Conservation (phyloP, 2,329 filamentous ascomycete species). For the Lachnellula arida region DNA sequence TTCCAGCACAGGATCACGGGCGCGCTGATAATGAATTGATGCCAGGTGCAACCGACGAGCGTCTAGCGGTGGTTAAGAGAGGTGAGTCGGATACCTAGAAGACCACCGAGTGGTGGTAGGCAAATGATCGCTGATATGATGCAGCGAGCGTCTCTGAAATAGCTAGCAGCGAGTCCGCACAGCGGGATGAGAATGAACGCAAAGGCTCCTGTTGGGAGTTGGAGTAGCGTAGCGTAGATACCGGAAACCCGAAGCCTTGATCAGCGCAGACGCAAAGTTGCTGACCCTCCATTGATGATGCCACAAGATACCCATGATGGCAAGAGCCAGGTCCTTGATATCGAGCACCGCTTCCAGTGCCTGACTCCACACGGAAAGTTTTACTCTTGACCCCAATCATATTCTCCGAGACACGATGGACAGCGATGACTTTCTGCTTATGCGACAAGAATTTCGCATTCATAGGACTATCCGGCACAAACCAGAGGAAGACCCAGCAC, state of each 20-base stretch:
- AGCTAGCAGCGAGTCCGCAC: not conserved
- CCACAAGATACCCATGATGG: conserved; percentile 57
- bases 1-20: conserved; percentile 12
- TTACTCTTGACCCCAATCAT: conserved; percentile 58
- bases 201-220: conserved; percentile 62
- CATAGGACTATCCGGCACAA: conserved; percentile 58
- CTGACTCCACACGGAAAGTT: conserved; percentile 53
- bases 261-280: conserved; percentile 65
- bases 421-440: conserved; percentile 57
- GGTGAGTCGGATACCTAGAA: conserved; percentile 49
- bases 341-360: conserved; percentile 54
- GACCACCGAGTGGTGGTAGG: conserved; percentile 5
- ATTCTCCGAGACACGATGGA: conserved; percentile 55
- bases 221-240: conserved; percentile 61
- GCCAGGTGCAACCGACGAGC: conserved; percentile 58
- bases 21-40: conserved; percentile 68
- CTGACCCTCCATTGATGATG: conserved; percentile 59
- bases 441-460: conserved; percentile 61
- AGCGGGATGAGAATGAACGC: conserved; percentile 5
- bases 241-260: conserved; percentile 64
- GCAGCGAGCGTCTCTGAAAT: not conserved
- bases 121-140: not conserved
- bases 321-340: conserved; percentile 56
- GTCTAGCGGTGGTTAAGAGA: conserved; percentile 58
- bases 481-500: conserved; percentile 44